Evolutionary conservation across 192 early-diverging fungal species (phyloP).

Genomic region (Kickxella alabastrina): DNA sequence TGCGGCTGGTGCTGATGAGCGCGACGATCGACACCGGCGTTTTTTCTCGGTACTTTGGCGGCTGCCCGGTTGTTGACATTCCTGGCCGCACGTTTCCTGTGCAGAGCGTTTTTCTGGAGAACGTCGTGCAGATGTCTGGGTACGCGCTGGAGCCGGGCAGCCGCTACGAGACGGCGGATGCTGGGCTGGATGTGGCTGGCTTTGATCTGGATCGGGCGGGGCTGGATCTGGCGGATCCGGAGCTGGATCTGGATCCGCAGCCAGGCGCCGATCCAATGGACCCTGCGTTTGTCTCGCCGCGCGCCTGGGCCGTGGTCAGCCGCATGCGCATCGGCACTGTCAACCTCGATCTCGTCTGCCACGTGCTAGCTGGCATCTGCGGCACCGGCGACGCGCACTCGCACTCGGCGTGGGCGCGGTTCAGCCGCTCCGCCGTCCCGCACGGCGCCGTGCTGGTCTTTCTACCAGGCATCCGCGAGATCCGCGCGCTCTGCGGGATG

Average conservation of each 20-base stretch:
- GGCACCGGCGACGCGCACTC: slow-evolving; percentile 24
- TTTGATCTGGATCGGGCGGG: too few relatives aligned
- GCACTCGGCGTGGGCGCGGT: neutral
- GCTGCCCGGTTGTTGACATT: slow-evolving; percentile 58
- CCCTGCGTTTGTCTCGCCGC: slow-evolving; percentile 5
- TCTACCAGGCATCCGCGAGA: slow-evolving; percentile 67
- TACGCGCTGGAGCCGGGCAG: slow-evolving; percentile 6
- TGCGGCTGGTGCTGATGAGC: slow-evolving; percentile 83
- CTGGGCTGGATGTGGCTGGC: neutral
- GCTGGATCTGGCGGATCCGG: too few relatives aligned
- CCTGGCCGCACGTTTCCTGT: slow-evolving; percentile 72
- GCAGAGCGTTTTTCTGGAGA: slow-evolving; percentile 46
- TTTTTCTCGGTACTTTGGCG: slow-evolving; percentile 74
- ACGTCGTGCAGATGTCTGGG: slow-evolving; percentile 10
- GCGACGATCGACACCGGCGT: slow-evolving; percentile 81
- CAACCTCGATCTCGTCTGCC: slow-evolving; percentile 60
- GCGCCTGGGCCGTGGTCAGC: slow-evolving; percentile 8
- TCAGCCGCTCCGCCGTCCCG: slow-evolving; percentile 5
- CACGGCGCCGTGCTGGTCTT: slow-evolving; percentile 65
- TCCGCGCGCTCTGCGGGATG: slow-evolving; percentile 62
- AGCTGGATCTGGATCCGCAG: too few relatives aligned
- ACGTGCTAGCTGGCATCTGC: slow-evolving; percentile 56
- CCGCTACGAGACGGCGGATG: slow-evolving; percentile 1
- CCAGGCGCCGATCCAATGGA: too few relatives aligned
- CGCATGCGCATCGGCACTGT: slow-evolving; percentile 47